Base-by-base conservation (phyloP, 768 basidiomycete genomes). In the Collybia sordida region DNA sequence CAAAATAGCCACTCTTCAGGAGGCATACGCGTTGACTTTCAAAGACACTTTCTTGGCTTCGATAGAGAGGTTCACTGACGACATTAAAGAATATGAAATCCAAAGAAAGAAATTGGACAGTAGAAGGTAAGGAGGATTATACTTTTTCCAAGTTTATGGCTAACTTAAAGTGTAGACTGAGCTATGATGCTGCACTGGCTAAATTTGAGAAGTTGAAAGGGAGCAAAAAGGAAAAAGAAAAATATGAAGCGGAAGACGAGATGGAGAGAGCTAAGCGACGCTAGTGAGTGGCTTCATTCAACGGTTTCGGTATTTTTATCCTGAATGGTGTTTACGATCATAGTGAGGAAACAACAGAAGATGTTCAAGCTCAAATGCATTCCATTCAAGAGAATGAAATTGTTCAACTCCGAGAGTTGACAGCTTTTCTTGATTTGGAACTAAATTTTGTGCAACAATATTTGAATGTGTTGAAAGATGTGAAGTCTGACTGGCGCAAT, bases 91-190 rank as follows among this genome's bases (percentile, higher is more conserved):
- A 48, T 95, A 90, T 55, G 87, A 93, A 50, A 62, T 72, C 4
- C 76, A 87, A 52, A 80, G 84, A 53, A 96, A 93, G 79, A 95
- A 93, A 63, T 68, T 95, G 14, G 93, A 96, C 49, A 92, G 87
- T 45, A 74, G 91, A 60, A 78, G 90, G 92, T 89, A 52, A 44
- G 74, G 63, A 42, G 25, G 14, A 15, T 54, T 34, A 41, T 7
- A 38, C 22, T 19, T 35, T 41, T 7, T 0, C 37, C n/a, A 19
- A 38, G 9, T 27, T 27, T 1, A 37, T 27, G 38, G 15, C 21
- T 55, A 43, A 48, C 47, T 17, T 5, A 23, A 21, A 37, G 44
- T 22, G 12, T 41, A 93, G 93, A 60, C 65, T 89, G 50, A 84
- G 85, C 49, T 85, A 84, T 31, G 94, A 96, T 55, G 82, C 92